Conservation (phyloP, 129 eudicot species). For the Oenanthe sinensis region DNA sequence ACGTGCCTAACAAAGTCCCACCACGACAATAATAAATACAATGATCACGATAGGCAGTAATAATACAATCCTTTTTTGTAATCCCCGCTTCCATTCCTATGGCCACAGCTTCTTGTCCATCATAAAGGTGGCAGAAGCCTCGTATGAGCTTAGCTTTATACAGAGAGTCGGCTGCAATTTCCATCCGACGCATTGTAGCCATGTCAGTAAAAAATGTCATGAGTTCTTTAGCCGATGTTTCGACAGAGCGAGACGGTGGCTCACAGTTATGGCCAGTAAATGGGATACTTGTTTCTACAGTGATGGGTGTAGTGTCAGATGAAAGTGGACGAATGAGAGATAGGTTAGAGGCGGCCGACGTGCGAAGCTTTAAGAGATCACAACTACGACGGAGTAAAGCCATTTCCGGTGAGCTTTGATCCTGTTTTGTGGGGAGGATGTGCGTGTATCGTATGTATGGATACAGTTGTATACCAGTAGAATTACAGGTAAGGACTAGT, state of each 20-base stretch:
- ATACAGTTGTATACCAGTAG: neutral
- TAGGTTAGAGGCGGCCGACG: constrained; percentile 10
- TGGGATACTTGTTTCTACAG: constrained; percentile 76
- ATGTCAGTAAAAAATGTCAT: constrained; percentile 74
- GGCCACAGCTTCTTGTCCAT: constrained; percentile 91
- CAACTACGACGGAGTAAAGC: constrained; percentile 21
- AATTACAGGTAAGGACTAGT: neutral
- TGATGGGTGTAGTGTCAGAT: constrained; percentile 49
- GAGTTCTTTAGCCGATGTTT: constrained; percentile 61
- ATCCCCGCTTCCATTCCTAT: constrained; percentile 98
- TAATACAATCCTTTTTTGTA: constrained; percentile 67
- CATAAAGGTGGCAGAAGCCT: constrained; percentile 95
- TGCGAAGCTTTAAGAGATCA: constrained; percentile 15
- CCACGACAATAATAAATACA: constrained; percentile 76
- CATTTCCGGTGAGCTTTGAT: neutral
- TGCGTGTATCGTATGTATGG: neutral
- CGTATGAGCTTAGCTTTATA: constrained; percentile 90
- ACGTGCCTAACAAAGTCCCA: constrained; percentile 56
- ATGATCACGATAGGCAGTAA: constrained; percentile 89
- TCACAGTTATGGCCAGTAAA: constrained; percentile 83
- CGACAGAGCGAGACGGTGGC: constrained; percentile 73
- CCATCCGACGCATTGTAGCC: constrained; percentile 97
- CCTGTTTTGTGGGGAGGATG: neutral
- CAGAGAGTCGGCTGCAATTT: constrained; percentile 93
- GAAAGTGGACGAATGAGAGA: constrained; percentile 23